Evolutionary conservation across 1,139 yeast species (phyloP).

Genomic region (Hansenula sp.): DNA sequence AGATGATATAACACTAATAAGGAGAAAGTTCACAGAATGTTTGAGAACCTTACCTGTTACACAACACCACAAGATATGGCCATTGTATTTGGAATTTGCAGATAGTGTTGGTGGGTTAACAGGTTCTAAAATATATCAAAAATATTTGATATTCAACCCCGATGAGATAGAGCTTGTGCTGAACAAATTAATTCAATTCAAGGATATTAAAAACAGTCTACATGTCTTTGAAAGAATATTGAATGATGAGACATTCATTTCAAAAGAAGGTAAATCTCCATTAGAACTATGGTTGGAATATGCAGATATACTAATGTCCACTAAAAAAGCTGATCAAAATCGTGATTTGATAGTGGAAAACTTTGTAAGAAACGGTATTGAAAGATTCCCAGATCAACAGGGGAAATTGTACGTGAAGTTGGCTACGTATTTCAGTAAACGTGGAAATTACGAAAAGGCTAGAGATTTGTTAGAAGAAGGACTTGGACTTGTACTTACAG

Average conservation of each 20-base stretch:
- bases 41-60: slow-evolving; percentile 45
- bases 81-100: slow-evolving; percentile 48
- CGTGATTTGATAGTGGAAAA: slow-evolving; percentile 26
- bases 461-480: slow-evolving; percentile 48
- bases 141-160: slow-evolving; percentile 40
- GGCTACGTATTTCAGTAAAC: slow-evolving; percentile 43
- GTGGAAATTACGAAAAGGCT: slow-evolving; percentile 36
- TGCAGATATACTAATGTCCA: slow-evolving; percentile 36
- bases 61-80: slow-evolving; percentile 63
- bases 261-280: slow-evolving; percentile 33
- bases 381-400: slow-evolving; percentile 57
- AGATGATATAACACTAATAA: slow-evolving; percentile 36
- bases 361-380: slow-evolving; percentile 34
- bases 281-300: slow-evolving; percentile 44
- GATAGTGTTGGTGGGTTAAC: slow-evolving; percentile 39
- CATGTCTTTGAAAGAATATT: slow-evolving; percentile 27
- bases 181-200: slow-evolving; percentile 25
- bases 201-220: slow-evolving; percentile 19
- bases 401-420: slow-evolving; percentile 46
- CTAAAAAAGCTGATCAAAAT: slow-evolving; percentile 11
- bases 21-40: slow-evolving; percentile 49
- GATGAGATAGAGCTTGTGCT: slow-evolving; percentile 31
- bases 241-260: slow-evolving; percentile 27
- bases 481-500: slow-evolving; percentile 37
- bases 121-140: slow-evolving; percentile 36